A percentile compares a stretch with the other conserved stretches of the same genome.
These are phyloP conservation scores for Suillus occidentalis DNA, from an alignment of 768 basidiomycete species.

Conservation along the genomic window DNA sequence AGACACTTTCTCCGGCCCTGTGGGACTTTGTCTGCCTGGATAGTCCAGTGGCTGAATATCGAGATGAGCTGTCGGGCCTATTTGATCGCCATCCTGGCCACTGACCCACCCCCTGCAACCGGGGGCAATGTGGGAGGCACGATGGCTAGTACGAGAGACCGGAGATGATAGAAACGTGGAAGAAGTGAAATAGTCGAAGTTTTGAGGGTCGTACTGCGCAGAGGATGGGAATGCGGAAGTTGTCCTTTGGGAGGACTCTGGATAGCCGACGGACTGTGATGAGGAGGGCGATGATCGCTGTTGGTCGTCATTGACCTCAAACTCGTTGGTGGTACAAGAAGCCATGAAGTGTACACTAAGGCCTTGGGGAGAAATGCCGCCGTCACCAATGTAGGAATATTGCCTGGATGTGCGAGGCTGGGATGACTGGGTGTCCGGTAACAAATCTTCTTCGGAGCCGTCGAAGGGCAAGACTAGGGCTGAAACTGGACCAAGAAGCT, in stretches of 20 bases:
- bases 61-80: background rate
- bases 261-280: slow-evolving; percentile 19
- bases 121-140: background rate
- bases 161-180: slow-evolving; percentile 12
- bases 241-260: slow-evolving; percentile 33
- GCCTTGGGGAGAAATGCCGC: slow-evolving; percentile 2
- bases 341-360: slow-evolving; percentile 30
- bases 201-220: slow-evolving; percentile 16
- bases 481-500: background rate
- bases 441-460: slow-evolving; percentile 16
- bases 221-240: slow-evolving; percentile 21
- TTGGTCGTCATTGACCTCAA: slow-evolving; percentile 28
- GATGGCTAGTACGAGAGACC: slow-evolving; percentile 3
- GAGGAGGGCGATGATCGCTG: slow-evolving; percentile 15
- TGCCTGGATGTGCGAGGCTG: slow-evolving; percentile 14
- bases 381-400: slow-evolving; percentile 17
- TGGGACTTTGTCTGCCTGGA: slow-evolving; percentile 15
- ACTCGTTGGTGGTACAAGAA: slow-evolving; percentile 23
- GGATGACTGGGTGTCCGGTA: slow-evolving; percentile 20
- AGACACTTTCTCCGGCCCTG: slow-evolving; percentile 20
- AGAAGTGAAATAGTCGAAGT: slow-evolving; percentile 13
- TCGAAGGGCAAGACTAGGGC: slow-evolving; percentile 9
- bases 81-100: slow-evolving; percentile 1
- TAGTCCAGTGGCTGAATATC: slow-evolving; percentile 16
- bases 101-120: slow-evolving; percentile 21